These are phyloP conservation scores for Boletus fagicola DNA, from an alignment of 768 basidiomycete species.

Conservation along the genomic window DNA sequence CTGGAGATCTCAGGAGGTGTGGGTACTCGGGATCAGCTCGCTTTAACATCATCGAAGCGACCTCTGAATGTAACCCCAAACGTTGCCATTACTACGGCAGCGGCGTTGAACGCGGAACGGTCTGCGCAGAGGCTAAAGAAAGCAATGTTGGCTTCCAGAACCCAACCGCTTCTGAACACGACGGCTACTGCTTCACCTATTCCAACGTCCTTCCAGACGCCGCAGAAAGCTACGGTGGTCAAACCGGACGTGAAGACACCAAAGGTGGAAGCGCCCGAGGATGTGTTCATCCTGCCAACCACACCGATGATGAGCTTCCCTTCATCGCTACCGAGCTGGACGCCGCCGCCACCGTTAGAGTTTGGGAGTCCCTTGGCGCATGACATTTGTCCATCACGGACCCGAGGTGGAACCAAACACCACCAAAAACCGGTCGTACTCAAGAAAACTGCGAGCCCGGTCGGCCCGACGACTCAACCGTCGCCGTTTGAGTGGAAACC, in stretches of 20 bases:
- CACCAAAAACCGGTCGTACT: conserved; percentile 36
- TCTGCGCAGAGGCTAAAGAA: conserved; percentile 69
- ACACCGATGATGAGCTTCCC: conserved; percentile 29
- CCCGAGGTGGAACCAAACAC: conserved; percentile 27
- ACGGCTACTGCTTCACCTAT: conserved; percentile 35
- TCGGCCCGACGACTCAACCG: neutral
- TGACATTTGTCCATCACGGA: conserved; percentile 24
- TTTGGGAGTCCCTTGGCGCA: conserved; percentile 13
- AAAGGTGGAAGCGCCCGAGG: conserved; percentile 3
- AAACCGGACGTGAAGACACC: conserved; percentile 5
- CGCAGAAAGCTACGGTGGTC: conserved; percentile 25
- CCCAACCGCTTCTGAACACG: conserved; percentile 65
- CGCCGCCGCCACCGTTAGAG: conserved; percentile 19
- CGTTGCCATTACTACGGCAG: conserved; percentile 72
- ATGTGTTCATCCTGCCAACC: conserved; percentile 10
- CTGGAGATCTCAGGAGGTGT: conserved; percentile 40
- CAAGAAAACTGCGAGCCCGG: conserved; percentile 25
- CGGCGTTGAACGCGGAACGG: conserved; percentile 78
- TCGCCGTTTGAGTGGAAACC: conserved; percentile 26
- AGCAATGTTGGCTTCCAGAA: conserved; percentile 58
- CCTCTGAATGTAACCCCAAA: conserved; percentile 54
- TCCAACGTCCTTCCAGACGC: conserved; percentile 29
- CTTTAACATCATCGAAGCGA: conserved; percentile 38
- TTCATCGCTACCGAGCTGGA: conserved; percentile 21
- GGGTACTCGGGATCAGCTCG: conserved; percentile 41